Percentiles rank a stretch among this genome's conserved stretches.
Evolutionary conservation across 164 flowering plant species (phyloP).

Genomic region (Euptelea pleiosperma): DNA sequence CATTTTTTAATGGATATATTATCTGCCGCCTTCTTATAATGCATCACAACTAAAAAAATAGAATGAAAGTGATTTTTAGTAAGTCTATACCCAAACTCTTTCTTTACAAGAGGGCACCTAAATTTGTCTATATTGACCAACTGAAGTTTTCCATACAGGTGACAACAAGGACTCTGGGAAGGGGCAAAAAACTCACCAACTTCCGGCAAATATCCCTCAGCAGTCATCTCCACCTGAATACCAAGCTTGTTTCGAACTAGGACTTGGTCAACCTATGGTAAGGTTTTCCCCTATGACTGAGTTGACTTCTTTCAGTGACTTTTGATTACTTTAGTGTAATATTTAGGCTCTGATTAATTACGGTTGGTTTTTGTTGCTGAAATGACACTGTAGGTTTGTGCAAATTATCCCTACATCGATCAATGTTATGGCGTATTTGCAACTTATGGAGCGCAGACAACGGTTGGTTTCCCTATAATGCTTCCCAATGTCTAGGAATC

Average conservation of each 20-base stretch:
- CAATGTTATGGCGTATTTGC: slow-evolving; percentile 57
- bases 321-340: not conserved
- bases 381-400: slow-evolving; percentile 34
- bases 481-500: not conserved
- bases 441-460: slow-evolving; percentile 53
- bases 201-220: slow-evolving; percentile 27
- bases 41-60: too few species aligned
- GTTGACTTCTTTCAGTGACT: not conserved
- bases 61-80: too few species aligned
- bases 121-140: too few species aligned
- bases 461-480: slow-evolving; percentile 33
- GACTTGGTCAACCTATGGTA: slow-evolving; percentile 68
- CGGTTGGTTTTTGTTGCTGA: slow-evolving; percentile 6
- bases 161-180: slow-evolving; percentile 33
- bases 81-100: too few species aligned
- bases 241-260: slow-evolving; percentile 45
- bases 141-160: slow-evolving; percentile 28
- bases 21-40: too few species aligned
- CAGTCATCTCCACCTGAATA: slow-evolving; percentile 38
- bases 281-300: slow-evolving; percentile 1
- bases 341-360: slow-evolving; percentile 4
- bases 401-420: slow-evolving; percentile 53
- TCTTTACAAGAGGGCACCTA: too few species aligned
- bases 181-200: slow-evolving; percentile 37
- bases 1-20: too few species aligned